These are phyloP conservation scores for Entomortierella lignicola DNA, from an alignment of 192 early-diverging fungal genomes.

Conservation along the genomic window DNA sequence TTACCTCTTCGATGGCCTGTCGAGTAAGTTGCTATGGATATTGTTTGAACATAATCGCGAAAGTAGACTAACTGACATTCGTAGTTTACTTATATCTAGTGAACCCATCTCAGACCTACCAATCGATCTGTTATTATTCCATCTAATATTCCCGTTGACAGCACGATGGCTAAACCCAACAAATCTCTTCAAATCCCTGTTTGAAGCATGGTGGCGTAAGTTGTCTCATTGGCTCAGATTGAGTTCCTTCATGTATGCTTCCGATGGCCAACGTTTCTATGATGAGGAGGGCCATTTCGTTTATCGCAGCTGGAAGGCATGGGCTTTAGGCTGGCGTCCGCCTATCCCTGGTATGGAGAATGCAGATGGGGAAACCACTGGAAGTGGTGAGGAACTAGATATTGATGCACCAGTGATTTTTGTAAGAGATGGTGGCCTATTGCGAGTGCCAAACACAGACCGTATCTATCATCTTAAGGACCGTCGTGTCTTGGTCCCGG, in stretches of 20 bases:
- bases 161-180: constrained; percentile 72
- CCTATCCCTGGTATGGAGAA: constrained; percentile 59
- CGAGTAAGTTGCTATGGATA: constrained; percentile 58
- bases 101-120: constrained; percentile 82
- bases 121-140: constrained; percentile 76
- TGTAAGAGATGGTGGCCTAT: constrained; percentile 67
- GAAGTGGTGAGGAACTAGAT: constrained; percentile 59
- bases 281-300: constrained; percentile 81
- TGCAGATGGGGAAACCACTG: constrained; percentile 16
- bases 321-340: constrained; percentile 60
- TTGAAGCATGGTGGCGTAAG: constrained; percentile 80
- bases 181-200: constrained; percentile 59
- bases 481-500: constrained; percentile 82
- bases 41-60: neutral
- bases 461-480: constrained; percentile 81
- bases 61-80: constrained; percentile 37
- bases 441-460: constrained; percentile 89
- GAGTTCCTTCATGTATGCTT: constrained; percentile 84
- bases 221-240: constrained; percentile 75
- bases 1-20: constrained; percentile 77
- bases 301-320: constrained; percentile 62
- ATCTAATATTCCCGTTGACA: constrained; percentile 79
- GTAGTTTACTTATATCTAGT: constrained; percentile 44
- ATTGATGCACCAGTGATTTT: constrained; percentile 64
- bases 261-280: constrained; percentile 58